phyloP scores from a whole-genome alignment of 495 filamentous ascomycete species.

The Lasiosphaeris hirsuta region DNA sequence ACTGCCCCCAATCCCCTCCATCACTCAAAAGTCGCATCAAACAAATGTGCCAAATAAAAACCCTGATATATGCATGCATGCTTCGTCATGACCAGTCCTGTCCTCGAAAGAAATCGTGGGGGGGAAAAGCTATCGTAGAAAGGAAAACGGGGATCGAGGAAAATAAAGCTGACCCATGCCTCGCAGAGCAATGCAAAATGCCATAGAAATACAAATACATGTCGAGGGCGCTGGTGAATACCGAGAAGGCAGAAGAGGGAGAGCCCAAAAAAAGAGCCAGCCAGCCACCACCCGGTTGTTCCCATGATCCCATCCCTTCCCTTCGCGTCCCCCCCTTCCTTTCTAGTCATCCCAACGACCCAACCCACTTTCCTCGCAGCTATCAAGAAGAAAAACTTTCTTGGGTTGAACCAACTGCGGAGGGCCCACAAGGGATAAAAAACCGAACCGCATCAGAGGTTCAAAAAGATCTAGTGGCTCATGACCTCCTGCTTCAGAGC shows the following conservation, averaged over 20 bases:
- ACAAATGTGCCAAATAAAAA: no score
- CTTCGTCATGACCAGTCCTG: no score
- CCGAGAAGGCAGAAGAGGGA: no score
- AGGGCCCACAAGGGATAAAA: no score
- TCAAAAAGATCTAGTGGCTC: conserved; percentile 23
- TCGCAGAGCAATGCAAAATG: neutral
- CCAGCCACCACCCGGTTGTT: no score
- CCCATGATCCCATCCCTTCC: neutral
- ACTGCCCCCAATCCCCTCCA: no score
- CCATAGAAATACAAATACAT: conserved; percentile 2
- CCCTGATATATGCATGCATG: no score
- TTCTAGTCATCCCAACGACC: neutral
- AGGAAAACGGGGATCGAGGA: neutral
- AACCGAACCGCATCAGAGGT: neutral
- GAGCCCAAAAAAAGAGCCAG: no score
- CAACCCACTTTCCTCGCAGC: neutral
- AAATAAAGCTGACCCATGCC: neutral
- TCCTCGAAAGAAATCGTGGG: no score
- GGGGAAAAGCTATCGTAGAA: no score
- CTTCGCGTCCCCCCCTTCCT: neutral
- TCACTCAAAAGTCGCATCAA: no score
- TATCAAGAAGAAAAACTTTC: neutral
- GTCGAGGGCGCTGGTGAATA: neutral
- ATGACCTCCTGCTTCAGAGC: conserved; percentile 29
- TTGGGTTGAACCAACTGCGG: no score